phyloP scores from a whole-genome alignment of 1,284 basidiomycete species.

The Fomitopsis palustris region DNA sequence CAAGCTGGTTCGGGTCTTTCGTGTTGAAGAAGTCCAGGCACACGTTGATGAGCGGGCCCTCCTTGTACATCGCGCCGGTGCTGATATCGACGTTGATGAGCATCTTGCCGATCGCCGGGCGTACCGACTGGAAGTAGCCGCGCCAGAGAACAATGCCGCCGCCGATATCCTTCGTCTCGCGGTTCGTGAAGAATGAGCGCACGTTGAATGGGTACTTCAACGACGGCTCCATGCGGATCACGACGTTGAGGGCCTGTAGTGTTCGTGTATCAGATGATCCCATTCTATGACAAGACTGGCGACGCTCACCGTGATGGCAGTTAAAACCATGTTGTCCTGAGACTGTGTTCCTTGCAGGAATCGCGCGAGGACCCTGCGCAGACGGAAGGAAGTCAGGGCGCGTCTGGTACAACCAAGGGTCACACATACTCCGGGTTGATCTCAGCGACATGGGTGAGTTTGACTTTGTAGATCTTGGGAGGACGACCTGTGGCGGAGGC shows the following conservation, averaged over 20 bases:
- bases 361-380: slow-evolving; percentile 53
- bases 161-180: slow-evolving; percentile 64
- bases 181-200: slow-evolving; percentile 70
- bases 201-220: slow-evolving; percentile 71
- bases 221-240: slow-evolving; percentile 70
- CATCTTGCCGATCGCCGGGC: slow-evolving; percentile 63
- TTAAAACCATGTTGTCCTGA: slow-evolving; percentile 66
- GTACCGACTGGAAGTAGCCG: slow-evolving; percentile 73
- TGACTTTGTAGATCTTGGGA: slow-evolving; percentile 62
- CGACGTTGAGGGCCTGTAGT: slow-evolving; percentile 66
- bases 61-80: slow-evolving; percentile 72
- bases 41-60: slow-evolving; percentile 44
- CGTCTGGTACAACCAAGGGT: slow-evolving; percentile 4
- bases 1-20: slow-evolving; percentile 39
- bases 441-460: slow-evolving; percentile 61
- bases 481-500: slow-evolving; percentile 13
- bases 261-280: neutral
- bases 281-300: neutral
- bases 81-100: slow-evolving; percentile 78
- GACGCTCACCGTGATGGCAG: slow-evolving; percentile 62
- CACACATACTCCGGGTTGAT: slow-evolving; percentile 69
- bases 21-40: slow-evolving; percentile 53
- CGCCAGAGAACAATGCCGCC: slow-evolving; percentile 67
- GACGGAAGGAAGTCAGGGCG: slow-evolving; percentile 1
- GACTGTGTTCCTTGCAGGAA: slow-evolving; percentile 66